Evolutionary conservation across 225 moss, liverwort and hornwort species (phyloP), one percentile per base, ranked within the genome.

Genomic region (Polytrichum formosum): DNA sequence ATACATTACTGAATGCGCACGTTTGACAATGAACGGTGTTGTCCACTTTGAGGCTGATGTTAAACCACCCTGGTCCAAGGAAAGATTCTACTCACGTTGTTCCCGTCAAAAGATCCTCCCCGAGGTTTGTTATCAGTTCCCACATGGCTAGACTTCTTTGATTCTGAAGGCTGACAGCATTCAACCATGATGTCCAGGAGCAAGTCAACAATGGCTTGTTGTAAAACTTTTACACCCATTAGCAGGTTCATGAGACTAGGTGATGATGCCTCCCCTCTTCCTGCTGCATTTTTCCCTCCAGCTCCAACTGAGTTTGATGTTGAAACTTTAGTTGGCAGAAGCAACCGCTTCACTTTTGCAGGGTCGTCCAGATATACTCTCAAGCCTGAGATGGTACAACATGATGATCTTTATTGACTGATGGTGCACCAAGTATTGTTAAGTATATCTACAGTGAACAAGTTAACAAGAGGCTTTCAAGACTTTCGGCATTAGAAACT

Each of bases 141-240:
- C 72, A 78, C 80, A 28, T 99, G 92, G 67, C 82, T 79, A 75
- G 72, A 85, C 75, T 88, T 94, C 85, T 89, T 99, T 29, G 83
- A 85, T 67, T 99, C 94, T 70, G 94, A 91, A 60, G 98, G 98
- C 75, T 99, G 94, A 68, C 98, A 99, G 81, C 98, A 99, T 73
- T 99, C 98, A 69, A 99, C 98, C 98, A 99, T 99, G 73, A 99
- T 94, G 76, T 99, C 98, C 71, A 99, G 83, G 30, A 99, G 91
- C 87, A 99, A 73, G 81, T 99, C 98, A 61, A 99, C 91, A 71
- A 99, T 99, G 67, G 98, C 98, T 85, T 94, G 98, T 87, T 99
- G 98, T 29, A 99, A 83, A 56, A 99, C 98, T 86, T 99, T 99
- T 55, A 99, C 94, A 75, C 98, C 98, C 98, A 99, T 99, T 73